phyloP scores from a whole-genome alignment of 1,139 yeast species.

The Yamadazyma atmosphaerica region DNA sequence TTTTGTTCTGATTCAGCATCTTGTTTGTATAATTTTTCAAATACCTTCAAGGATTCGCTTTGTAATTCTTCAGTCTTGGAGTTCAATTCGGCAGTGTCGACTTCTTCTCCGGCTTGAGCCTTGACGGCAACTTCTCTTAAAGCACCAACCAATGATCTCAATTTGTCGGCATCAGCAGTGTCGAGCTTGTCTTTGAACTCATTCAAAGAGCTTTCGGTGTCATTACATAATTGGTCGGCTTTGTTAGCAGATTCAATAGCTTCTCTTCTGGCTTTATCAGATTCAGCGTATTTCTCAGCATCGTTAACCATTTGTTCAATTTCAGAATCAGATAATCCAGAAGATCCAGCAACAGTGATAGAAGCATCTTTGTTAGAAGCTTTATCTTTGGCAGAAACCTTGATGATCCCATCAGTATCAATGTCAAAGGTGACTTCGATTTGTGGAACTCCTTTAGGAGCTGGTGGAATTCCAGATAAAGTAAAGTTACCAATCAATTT shows the following conservation, averaged over 20 bases:
- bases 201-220: constrained; percentile 90
- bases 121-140: constrained; percentile 90
- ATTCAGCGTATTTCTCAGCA: constrained; percentile 96
- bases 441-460: constrained; percentile 99
- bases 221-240: constrained; percentile 95
- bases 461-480: constrained; percentile 95
- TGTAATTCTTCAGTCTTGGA: constrained; percentile 94
- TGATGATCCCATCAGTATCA: constrained; percentile 98
- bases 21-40: constrained; percentile 90
- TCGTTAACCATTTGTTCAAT: constrained; percentile 98
- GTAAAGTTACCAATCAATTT: constrained; percentile 98
- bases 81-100: constrained; percentile 81
- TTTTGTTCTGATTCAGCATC: constrained; percentile 38
- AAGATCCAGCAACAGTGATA: constrained; percentile 97
- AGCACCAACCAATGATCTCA: constrained; percentile 71
- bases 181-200: constrained; percentile 95
- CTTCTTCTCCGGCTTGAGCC: constrained; percentile 92
- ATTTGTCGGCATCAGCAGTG: constrained; percentile 82
- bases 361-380: constrained; percentile 98
- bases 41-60: constrained; percentile 86
- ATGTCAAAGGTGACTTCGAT: constrained; percentile 97
- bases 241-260: constrained; percentile 94
- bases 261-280: constrained; percentile 94
- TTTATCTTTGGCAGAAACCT: constrained; percentile 98
- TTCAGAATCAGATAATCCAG: constrained; percentile 95